phyloP scores from a whole-genome alignment of 108 stramenopile species.

The Nitzschia sp. region DNA sequence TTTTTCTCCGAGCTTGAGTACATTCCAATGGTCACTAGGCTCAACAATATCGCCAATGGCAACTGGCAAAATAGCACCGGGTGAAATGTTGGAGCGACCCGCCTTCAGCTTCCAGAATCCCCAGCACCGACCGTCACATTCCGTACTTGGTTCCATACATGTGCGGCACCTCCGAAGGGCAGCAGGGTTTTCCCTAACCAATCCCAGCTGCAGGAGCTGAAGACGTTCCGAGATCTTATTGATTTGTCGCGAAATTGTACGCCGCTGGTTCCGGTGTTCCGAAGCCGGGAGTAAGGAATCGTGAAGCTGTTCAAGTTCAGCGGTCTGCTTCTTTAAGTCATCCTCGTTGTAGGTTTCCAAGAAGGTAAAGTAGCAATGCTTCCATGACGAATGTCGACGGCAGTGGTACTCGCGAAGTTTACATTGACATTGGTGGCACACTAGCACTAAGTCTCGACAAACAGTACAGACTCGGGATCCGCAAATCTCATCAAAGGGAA shows the following conservation, averaged over 20 bases:
- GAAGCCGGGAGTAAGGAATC: conserved; percentile 35
- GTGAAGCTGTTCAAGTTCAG: conserved; percentile 35
- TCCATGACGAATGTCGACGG: conserved; percentile 62
- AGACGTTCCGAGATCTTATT: conserved; percentile 54
- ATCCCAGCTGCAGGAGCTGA: conserved; percentile 30
- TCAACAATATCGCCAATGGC: conserved; percentile 42
- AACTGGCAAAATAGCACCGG: conserved; percentile 24
- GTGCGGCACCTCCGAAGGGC: conserved; percentile 64
- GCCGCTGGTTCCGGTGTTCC: conserved; percentile 57
- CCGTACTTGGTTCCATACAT: conserved; percentile 50
- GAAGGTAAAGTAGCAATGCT: conserved; percentile 73
- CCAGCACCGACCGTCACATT: conserved; percentile 78
- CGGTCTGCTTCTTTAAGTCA: conserved; percentile 50
- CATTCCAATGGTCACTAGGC: conserved; percentile 57
- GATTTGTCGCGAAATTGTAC: conserved; percentile 65
- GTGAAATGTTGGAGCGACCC: conserved; percentile 9
- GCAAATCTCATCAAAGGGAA: conserved; percentile 58
- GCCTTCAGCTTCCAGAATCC: conserved; percentile 67
- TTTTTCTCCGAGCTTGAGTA: conserved; percentile 37
- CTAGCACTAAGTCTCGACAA: conserved; percentile 68
- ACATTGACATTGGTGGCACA: conserved; percentile 53
- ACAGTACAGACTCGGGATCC: conserved; percentile 76
- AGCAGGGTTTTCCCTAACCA: conserved; percentile 31
- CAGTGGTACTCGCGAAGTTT: conserved; percentile 70
- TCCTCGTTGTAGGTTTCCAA: conserved; percentile 49